Base-by-base conservation (phyloP, 352 stramenopile genomes). In the Pythium aphanidermatum region DNA sequence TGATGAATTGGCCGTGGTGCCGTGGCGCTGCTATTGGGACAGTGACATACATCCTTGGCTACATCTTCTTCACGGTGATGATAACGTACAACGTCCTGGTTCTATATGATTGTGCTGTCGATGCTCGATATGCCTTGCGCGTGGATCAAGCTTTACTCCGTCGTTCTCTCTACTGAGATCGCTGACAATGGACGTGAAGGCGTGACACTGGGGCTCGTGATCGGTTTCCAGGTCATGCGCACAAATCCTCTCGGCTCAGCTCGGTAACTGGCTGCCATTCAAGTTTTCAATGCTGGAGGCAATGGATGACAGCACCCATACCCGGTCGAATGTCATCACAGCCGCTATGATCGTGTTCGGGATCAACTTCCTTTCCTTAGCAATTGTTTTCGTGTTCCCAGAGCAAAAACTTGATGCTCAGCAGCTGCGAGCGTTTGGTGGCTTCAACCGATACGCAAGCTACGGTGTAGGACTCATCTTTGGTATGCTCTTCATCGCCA, bases 91-190 rank as follows among this genome's bases (percentile, higher is more conserved):
- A 69, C 54, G 56, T 57, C 16, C 14, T 74, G 65, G 63, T 75
- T 70, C 32, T 88, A 78, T 29, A 39, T 51, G 1, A 9, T 74
- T n/a, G 39, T 58, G 6, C 32, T 51, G 0, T 56, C 59, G 0
- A 8, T 79, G 2, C 36, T 68, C 3, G 56, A 63, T 21, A 61
- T 79, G 45, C 60, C 68, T 1, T 62, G 64, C 16, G 60, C 42
- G 3, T 75, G 63, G 62, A 46, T 81, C 12, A 30, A 63, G 21
- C 33, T 87, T 9, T 76, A 70, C 24, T 57, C 42, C 2, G 41
- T 81, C 25, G 21, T 83, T 10, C 49, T 61, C 2, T 61, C 59
- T 1, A 85, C 73, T 1, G 75, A 87, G 43, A 74, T 85, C 33
- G 58, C 73, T 3, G 56, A 74, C 14, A 58, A 69, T 5, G 75